Base-by-base conservation (phyloP, 768 basidiomycete species). In the Hygrophorus pudorinus region DNA sequence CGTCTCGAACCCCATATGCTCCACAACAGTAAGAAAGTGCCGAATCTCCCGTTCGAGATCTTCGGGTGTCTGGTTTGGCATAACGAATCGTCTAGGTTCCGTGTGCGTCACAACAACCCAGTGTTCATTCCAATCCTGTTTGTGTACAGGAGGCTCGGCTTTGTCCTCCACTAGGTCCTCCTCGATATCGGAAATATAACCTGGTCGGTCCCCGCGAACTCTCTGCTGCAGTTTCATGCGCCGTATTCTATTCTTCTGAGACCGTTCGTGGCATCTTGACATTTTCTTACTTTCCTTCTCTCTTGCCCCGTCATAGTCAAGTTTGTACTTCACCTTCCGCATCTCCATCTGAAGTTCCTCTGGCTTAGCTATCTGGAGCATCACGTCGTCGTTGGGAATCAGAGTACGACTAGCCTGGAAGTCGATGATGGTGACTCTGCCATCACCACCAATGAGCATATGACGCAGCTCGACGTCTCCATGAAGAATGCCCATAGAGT, bases 361-460 rank as follows among this genome's bases (percentile, higher is more conserved):
- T 4, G 58, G 56, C 13, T 61, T 62, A 2, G 71, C 69, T 9
- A 50, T 53, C 16, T 50, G 49, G 12, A 79, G 57, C 12, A 57
- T 56, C 3, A 73, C 54, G n/a, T 48, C 44, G 12, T 48, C 48
- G 31, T 56, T 54, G 16, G 58, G 56, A 11, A 50, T 46, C 18
- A 59, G 31, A 17, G 59, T 57, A 13, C 56, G 56, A 47, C 62
- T 68, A 36, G 62, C 58, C 33, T 74, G 68, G 55, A 80, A 79
- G 56, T 80, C 71, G 51, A 75, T 70, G 40, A 81, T 60, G 35
- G 66, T 73, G 20, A 79, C 68, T 31, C 62, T 64, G 39, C 68
- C 72, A 51, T 78, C 74, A 1, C 64, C 74, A 2, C 70, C 69
- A 17, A 80, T 68, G 45, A 79, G 65, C 58, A 80, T 72, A 44